Evolutionary conservation across 805 yeast species (phyloP), one percentile per base, ranked within the genome.

Genomic region (Teunomyces aglyptinius): DNA sequence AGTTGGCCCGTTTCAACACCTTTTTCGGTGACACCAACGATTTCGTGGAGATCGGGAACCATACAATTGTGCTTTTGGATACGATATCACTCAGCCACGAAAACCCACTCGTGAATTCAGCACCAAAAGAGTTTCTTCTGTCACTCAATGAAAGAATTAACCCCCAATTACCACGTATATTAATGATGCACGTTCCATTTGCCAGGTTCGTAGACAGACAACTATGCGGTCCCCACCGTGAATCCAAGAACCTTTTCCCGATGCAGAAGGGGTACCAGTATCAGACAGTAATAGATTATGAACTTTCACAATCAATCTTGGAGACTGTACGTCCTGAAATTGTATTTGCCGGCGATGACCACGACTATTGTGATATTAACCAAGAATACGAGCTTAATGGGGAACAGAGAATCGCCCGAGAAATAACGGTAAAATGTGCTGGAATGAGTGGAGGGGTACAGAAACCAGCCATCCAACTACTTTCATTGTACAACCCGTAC

Each of bases 281-380:
- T 63, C 96, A 91, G 65, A 91, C 96, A 0, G 92, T 88, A n/a
- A 73, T 94, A 7, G 86, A 83, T 43, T 69, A 77, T 26, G 77
- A 75, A 1, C 58, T 85, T 4, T 71, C 92, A 0, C 75, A 80
- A 34, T 75, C 79, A 16, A 73, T 94, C 4, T 65, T 94, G 38
- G 56, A 72, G 5, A 69, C 65, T 7, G 62, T 92, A 1, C 67
- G 76, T 39, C 99, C 99, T 0, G 72, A 72, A 12, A 64, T 83
- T 8, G 75, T 87, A 3, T 88, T 90, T 59, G 82, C 95, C 5
- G 99, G 99, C 1, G 99, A 94, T 63, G 99, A 94, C 63, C 99
- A 94, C 68, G 99, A 94, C 63, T 90, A 89, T 56, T 94, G 99
- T 63, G 89, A 86, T 53, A 76, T 85, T 26, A 67, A 68, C 16